phyloP scores from a whole-genome alignment of 2,329 filamentous ascomycete genomes.

The Chaetothyriales sp. region DNA sequence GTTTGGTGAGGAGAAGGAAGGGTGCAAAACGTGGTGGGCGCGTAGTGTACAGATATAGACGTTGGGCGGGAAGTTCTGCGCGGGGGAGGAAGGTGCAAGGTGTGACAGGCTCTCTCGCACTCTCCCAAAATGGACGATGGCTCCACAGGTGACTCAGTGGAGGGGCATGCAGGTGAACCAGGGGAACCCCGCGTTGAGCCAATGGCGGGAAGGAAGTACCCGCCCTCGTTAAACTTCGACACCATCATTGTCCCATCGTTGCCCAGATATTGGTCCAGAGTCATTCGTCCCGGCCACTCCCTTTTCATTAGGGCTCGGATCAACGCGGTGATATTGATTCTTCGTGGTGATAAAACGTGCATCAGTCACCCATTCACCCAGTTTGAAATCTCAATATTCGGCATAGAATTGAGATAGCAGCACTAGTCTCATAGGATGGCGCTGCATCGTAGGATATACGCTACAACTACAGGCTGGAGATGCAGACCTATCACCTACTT shows the following conservation, averaged over 20 bases:
- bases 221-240: not conserved
- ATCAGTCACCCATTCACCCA: not conserved
- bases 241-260: too few relatives aligned
- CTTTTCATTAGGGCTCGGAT: not conserved
- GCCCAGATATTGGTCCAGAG: too few relatives aligned
- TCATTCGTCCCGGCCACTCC: not conserved
- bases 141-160: not conserved
- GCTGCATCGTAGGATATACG: too few relatives aligned
- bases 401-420: too few relatives aligned
- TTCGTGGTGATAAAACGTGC: not conserved
- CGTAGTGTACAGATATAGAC: not conserved
- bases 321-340: not conserved
- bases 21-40: slow-evolving; percentile 5
- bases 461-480: too few relatives aligned
- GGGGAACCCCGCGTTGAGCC: not conserved
- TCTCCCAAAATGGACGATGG: not conserved
- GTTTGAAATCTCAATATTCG: not conserved
- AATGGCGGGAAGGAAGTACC: not conserved
- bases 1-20: slow-evolving; percentile 12
- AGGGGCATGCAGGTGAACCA: not conserved
- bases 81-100: too few relatives aligned
- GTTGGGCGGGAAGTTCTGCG: not conserved
- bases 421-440: too few relatives aligned
- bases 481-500: not conserved
- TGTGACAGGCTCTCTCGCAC: too few relatives aligned